These are phyloP conservation scores for Zymoseptoria brevis DNA, from an alignment of 2,329 filamentous ascomycete species.

Conservation along the genomic window DNA sequence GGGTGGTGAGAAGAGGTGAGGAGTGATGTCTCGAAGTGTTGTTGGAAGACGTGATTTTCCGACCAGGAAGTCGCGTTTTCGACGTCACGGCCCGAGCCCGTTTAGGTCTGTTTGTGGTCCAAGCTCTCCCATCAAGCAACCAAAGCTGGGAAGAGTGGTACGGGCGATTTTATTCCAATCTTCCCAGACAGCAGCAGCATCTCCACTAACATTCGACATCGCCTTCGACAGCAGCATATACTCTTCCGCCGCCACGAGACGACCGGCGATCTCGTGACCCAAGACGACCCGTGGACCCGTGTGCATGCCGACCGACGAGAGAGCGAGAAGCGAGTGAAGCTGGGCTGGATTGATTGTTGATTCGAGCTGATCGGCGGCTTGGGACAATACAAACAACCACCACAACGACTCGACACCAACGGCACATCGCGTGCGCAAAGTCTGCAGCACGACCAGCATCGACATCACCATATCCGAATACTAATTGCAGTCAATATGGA, in stretches of 20 bases:
- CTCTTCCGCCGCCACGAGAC: not conserved
- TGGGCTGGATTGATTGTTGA: not conserved
- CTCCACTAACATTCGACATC: not conserved
- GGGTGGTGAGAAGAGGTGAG: not conserved
- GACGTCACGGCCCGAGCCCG: not conserved
- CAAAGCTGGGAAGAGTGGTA: not conserved
- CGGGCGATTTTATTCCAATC: not conserved
- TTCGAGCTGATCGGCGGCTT: not conserved
- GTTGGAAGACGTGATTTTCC: not conserved
- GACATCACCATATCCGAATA: slow-evolving; percentile 1
- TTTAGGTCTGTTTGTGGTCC: not conserved
- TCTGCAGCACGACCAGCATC: slow-evolving; percentile 1
- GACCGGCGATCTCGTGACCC: not conserved
- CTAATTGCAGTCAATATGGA: slow-evolving; percentile 31
- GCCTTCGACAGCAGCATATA: not conserved
- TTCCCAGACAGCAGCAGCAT: not conserved
- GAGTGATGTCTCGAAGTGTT: not conserved
- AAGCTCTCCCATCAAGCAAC: not conserved
- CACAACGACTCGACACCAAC: not conserved
- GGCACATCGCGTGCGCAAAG: not conserved
- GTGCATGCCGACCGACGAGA: not conserved
- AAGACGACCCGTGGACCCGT: not conserved
- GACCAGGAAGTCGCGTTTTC: not conserved
- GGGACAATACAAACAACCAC: not conserved
- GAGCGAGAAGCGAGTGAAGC: not conserved